Evolutionary conservation across 2,329 filamentous ascomycete species (phyloP), one percentile per base, ranked within the genome.

Genomic region (Pseudogymnoascus sp.): DNA sequence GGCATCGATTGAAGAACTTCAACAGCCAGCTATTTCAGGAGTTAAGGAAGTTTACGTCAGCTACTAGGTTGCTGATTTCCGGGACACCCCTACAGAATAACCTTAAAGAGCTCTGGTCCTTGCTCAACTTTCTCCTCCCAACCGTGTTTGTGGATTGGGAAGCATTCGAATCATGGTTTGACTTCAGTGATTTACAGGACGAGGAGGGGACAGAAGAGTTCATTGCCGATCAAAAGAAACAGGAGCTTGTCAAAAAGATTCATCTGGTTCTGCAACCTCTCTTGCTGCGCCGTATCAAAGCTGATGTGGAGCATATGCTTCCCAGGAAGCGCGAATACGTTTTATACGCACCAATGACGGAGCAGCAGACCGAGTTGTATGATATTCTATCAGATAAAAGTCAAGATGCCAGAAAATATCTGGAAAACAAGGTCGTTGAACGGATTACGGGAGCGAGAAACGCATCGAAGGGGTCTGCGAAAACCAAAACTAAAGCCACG

Each of bases 251-350:
- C 1, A 87, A 92, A 60, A 96, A 93, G 66, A 89, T 99, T 63
- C 95, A 99, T 71, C 85, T 93, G 0, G 93, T 99, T 23, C 76
- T 99, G 0, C 96, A 97, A 69, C 95, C 95, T 0, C 88, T 99
- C 68, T 79, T 99, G 1, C 80, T 99, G 0, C 85, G 95, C 1
- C 83, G 95, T 16, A 84, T 99, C 66, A 99, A 99, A 75, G 89
- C 91, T 0, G 95, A 99, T 70, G 95, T 99, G 0, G 93, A 96
- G 62, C 88, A 88, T 1, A 85, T 91, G 58, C 80, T 99, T n/a
- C 95, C 95, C 0, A 96, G 93, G 76, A 99, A 99, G 78, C 85
- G 95, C 28, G 95, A 99, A 74, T 99, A 99, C 68, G 90, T 99
- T 2, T 78, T 99, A 0, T 97, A 95, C 70, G 95, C 95, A 0